A percentile compares a stretch with the other conserved stretches of the same genome.
phyloP scores from a whole-genome alignment of 768 basidiomycete species.

The Tricholoma hemisulphureum region DNA sequence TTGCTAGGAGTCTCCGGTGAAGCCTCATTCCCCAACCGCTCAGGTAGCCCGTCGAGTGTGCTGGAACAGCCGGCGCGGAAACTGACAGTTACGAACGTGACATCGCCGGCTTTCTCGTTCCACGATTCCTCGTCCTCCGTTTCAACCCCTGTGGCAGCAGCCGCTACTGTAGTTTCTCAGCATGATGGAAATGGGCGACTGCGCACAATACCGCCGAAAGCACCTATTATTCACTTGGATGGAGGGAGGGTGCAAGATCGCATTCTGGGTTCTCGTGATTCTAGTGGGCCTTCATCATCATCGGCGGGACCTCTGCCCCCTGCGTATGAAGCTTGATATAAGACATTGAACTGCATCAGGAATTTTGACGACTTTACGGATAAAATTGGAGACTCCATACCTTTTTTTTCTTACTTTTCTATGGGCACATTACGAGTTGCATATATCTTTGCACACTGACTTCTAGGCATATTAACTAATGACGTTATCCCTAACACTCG shows the following conservation, averaged over 20 bases:
- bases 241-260: constrained; percentile 30
- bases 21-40: constrained; percentile 21
- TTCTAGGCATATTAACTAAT: too few species aligned
- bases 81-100: constrained; percentile 40
- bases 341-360: neutral
- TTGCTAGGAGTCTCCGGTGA: constrained; percentile 14
- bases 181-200: constrained; percentile 23
- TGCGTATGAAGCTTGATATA: constrained; percentile 13
- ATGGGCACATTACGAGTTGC: neutral
- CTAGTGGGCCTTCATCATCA: neutral
- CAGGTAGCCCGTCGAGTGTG: constrained; percentile 43
- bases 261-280: neutral
- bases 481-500: too few species aligned
- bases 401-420: neutral
- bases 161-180: constrained; percentile 2
- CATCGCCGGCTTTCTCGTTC: constrained; percentile 6
- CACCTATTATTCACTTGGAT: constrained; percentile 40
- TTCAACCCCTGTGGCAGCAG: neutral
- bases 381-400: neutral
- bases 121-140: constrained; percentile 3
- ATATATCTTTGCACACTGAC: neutral
- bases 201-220: constrained; percentile 29
- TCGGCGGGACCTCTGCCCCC: constrained; percentile 6
- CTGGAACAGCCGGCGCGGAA: constrained; percentile 34
- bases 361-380: constrained; percentile 1